These are phyloP conservation scores for Podospora anserina DNA, from an alignment of 495 filamentous ascomycete species.

Conservation along the genomic window DNA sequence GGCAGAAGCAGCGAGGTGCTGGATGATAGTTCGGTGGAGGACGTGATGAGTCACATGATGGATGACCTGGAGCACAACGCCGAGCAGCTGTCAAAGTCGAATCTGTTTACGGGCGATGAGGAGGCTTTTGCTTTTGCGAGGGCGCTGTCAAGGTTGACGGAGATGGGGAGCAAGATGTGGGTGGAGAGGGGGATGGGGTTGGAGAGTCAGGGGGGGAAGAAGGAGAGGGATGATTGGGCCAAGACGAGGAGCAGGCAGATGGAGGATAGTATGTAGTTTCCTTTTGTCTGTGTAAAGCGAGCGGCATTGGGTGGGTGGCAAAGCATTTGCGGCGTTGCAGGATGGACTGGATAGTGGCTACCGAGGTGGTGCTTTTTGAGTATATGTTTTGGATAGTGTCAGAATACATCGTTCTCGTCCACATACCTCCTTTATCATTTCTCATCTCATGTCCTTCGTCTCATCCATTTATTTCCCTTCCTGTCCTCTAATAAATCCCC, in stretches of 20 bases:
- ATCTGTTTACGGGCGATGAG: conserved; percentile 91
- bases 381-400: background rate
- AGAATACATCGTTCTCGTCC: background rate
- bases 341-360: background rate
- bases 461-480: background rate
- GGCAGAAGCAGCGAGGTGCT: conserved; percentile 41
- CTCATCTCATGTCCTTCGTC: too few relatives aligned
- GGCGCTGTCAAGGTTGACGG: conserved; percentile 74
- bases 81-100: conserved; percentile 77
- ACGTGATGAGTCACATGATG: conserved; percentile 87
- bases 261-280: conserved; percentile 66
- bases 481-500: conserved; percentile 33
- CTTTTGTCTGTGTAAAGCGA: background rate
- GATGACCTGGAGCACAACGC: conserved; percentile 89
- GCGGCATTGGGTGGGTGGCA: background rate
- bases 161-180: conserved; percentile 96
- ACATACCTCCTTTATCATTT: too few relatives aligned
- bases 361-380: background rate
- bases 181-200: conserved; percentile 80
- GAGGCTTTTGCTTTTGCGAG: conserved; percentile 94
- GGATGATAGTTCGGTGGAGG: conserved; percentile 57
- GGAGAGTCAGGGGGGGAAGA: conserved; percentile 54
- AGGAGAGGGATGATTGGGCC: conserved; percentile 62
- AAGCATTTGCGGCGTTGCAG: background rate
- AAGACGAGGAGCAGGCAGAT: conserved; percentile 64